Conservation (phyloP, 495 filamentous ascomycete genomes). For the Daldinia grandis region DNA sequence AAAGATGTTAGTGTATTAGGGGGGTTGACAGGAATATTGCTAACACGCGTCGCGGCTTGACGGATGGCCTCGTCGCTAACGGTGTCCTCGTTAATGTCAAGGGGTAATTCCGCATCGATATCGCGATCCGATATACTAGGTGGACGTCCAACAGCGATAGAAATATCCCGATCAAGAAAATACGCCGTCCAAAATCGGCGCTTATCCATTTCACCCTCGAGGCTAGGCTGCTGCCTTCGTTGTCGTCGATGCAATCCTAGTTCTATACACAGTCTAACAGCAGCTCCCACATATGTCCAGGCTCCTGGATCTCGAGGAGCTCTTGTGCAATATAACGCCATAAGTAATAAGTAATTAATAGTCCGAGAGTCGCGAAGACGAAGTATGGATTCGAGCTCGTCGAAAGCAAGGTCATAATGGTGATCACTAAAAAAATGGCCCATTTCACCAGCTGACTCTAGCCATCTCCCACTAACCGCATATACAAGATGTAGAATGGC, state of each 20-base stretch:
- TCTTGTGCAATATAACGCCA: constrained; percentile 45
- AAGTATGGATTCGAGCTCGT: constrained; percentile 40
- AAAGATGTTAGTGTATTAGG: constrained; percentile 59
- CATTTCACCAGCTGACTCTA: constrained; percentile 46
- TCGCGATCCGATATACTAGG: constrained; percentile 63
- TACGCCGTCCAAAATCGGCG: constrained; percentile 65
- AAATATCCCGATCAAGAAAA: constrained; percentile 61
- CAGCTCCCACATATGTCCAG: constrained; percentile 54
- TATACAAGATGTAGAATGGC: constrained; percentile 47
- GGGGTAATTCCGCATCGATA: constrained; percentile 60
- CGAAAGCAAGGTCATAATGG: constrained; percentile 45
- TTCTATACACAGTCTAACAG: constrained; percentile 63
- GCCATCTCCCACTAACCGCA: constrained; percentile 44
- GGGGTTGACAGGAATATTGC: constrained; percentile 46
- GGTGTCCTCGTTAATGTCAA: constrained; percentile 57
- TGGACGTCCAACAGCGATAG: constrained; percentile 62
- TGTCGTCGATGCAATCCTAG: constrained; percentile 63
- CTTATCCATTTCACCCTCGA: constrained; percentile 60
- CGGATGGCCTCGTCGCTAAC: constrained; percentile 53
- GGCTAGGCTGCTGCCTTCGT: constrained; percentile 54
- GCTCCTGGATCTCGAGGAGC: constrained; percentile 44
- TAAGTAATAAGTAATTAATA: constrained; percentile 44
- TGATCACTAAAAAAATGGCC: constrained; percentile 44
- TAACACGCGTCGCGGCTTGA: constrained; percentile 35
- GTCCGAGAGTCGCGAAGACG: constrained; percentile 43